Conservation (phyloP, 1,284 basidiomycete species). For the Cutaneotrichosporon mucoides region DNA sequence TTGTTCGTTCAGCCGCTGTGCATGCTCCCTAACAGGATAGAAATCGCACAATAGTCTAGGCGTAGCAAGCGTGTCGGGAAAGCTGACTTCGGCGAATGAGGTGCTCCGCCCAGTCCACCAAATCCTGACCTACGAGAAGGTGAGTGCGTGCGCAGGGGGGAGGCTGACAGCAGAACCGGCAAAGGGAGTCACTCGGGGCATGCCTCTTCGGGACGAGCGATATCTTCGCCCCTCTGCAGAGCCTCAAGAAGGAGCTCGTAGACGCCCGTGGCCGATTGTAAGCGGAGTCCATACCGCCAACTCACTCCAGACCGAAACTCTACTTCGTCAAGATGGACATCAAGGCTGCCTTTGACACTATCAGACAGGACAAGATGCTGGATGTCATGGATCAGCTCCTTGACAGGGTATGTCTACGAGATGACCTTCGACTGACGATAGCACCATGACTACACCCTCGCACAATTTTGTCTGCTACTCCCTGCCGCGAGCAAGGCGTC, state of each 20-base stretch:
- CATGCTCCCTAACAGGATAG: slow-evolving; percentile 5
- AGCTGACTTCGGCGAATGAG: slow-evolving; percentile 57
- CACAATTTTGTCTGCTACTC: slow-evolving; percentile 37
- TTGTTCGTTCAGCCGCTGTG: slow-evolving; percentile 32
- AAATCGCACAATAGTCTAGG: slow-evolving; percentile 9
- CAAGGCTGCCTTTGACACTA: slow-evolving; percentile 92
- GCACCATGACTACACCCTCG: slow-evolving; percentile 37
- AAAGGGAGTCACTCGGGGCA: slow-evolving; percentile 64
- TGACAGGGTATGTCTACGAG: slow-evolving; percentile 58
- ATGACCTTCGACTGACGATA: slow-evolving; percentile 10
- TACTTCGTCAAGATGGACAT: slow-evolving; percentile 98
- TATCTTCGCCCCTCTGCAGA: slow-evolving; percentile 67
- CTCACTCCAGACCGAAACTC: slow-evolving; percentile 62
- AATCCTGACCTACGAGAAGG: slow-evolving; percentile 81
- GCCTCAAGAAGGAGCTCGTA: slow-evolving; percentile 61
- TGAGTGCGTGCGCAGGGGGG: slow-evolving; percentile 29
- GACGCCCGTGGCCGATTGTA: slow-evolving; percentile 58
- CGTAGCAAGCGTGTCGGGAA: slow-evolving; percentile 11
- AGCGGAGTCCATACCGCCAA: slow-evolving; percentile 25
- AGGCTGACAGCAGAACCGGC: slow-evolving; percentile 55
- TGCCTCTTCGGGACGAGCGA: slow-evolving; percentile 81
- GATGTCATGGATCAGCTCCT: slow-evolving; percentile 69
- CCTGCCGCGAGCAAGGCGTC: slow-evolving; percentile 39
- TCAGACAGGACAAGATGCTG: slow-evolving; percentile 81
- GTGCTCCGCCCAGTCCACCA: slow-evolving; percentile 76